Evolutionary conservation across 495 filamentous ascomycete species (phyloP).

Genomic region (Xylaria castorea): DNA sequence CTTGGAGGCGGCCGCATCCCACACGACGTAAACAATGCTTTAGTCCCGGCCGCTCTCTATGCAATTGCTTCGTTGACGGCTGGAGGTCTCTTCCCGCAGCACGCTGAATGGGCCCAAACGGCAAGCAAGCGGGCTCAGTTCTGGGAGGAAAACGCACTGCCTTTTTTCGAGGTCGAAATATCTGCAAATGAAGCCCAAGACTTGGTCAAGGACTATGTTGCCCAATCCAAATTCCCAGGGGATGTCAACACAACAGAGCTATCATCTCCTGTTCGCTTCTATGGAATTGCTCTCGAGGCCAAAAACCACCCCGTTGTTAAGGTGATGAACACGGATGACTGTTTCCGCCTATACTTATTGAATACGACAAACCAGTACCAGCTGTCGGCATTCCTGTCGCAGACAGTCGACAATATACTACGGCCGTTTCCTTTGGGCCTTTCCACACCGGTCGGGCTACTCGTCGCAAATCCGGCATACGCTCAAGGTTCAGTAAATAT

Average conservation of each 20-base stretch:
- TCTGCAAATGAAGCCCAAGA: conserved; percentile 49
- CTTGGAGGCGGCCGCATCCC: conserved; percentile 69
- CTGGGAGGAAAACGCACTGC: conserved; percentile 68
- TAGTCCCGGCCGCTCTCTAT: conserved; percentile 66
- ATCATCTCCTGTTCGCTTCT: conserved; percentile 46
- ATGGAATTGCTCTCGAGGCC: conserved; percentile 63
- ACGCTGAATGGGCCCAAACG: conserved; percentile 53
- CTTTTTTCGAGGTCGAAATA: conserved; percentile 63
- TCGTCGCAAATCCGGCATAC: conserved; percentile 70
- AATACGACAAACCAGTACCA: conserved; percentile 66
- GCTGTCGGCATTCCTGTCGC: conserved; percentile 61
- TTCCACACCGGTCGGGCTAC: conserved; percentile 60
- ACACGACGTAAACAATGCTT: conserved; percentile 70
- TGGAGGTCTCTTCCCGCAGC: conserved; percentile 56
- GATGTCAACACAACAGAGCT: conserved; percentile 44
- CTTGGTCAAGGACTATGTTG: conserved; percentile 56
- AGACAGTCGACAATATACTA: conserved; percentile 61
- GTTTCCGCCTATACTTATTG: conserved; percentile 68
- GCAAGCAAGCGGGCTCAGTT: conserved; percentile 61
- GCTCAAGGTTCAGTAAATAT: conserved; percentile 55
- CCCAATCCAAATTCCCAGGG: conserved; percentile 52
- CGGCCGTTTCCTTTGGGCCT: conserved; percentile 66
- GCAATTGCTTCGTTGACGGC: conserved; percentile 60
- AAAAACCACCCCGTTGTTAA: conserved; percentile 57
- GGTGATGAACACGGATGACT: conserved; percentile 70